A percentile compares a stretch with the other conserved stretches of the same genome.
Conservation (phyloP, 2,329 filamentous ascomycete species). For the Harringtonia lauricola region DNA sequence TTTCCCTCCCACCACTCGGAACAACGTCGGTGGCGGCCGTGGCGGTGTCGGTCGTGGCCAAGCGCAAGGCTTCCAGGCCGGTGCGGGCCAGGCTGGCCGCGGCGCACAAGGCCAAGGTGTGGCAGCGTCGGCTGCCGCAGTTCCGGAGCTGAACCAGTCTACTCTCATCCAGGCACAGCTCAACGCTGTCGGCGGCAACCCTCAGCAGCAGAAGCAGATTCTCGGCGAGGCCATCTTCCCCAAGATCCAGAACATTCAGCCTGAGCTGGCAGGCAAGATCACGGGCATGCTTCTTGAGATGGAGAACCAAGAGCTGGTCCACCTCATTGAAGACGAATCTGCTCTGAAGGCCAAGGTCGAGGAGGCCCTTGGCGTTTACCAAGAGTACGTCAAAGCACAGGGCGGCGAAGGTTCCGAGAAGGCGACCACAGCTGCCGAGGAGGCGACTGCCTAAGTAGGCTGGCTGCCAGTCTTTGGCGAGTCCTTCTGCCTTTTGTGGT, state of each 20-base stretch:
- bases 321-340: slow-evolving; percentile 83
- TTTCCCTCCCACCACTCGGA: slow-evolving; percentile 44
- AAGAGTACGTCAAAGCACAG: slow-evolving; percentile 95
- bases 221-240: slow-evolving; percentile 96
- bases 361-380: slow-evolving; percentile 92
- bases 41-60: slow-evolving; percentile 29
- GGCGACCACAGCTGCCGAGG: slow-evolving; percentile 41
- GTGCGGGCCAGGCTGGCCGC: slow-evolving; percentile 36
- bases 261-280: slow-evolving; percentile 95
- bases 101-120: slow-evolving; percentile 22
- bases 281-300: slow-evolving; percentile 99
- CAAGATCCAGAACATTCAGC: slow-evolving; percentile 92
- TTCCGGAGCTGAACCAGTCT: slow-evolving; percentile 27
- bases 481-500: slow-evolving; percentile 1
- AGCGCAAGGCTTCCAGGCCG: slow-evolving; percentile 23
- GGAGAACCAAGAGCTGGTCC: slow-evolving; percentile 90
- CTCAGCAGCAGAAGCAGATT: slow-evolving; percentile 93
- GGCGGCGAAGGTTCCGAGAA: slow-evolving; percentile 24
- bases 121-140: slow-evolving; percentile 10
- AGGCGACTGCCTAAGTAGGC: slow-evolving; percentile 9
- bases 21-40: slow-evolving; percentile 31
- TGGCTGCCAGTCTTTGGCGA: slow-evolving; percentile 1
- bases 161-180: slow-evolving; percentile 48
- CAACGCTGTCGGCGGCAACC: slow-evolving; percentile 31
- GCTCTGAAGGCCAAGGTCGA: slow-evolving; percentile 93